Conservation (phyloP, 2,329 filamentous ascomycete species). For the Fusarium veterinarium region DNA sequence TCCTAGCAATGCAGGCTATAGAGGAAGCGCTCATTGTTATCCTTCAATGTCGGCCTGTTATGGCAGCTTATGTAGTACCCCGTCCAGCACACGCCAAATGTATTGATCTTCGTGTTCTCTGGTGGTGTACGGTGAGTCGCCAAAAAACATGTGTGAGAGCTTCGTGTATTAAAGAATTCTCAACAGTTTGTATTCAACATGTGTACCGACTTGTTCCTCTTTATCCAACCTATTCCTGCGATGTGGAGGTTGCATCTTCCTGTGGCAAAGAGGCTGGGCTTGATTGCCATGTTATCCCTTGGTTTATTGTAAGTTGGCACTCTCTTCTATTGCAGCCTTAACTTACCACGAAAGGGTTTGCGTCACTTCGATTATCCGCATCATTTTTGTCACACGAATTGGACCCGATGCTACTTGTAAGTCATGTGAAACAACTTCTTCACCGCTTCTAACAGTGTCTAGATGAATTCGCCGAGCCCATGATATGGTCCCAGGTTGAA, state of each 20-base stretch:
- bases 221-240: slow-evolving; percentile 53
- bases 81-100: slow-evolving; percentile 38
- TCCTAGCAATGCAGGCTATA: slow-evolving; percentile 45
- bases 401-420: slow-evolving; percentile 43
- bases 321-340: too few species aligned
- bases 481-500: slow-evolving; percentile 49
- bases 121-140: slow-evolving; percentile 48
- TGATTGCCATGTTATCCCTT: slow-evolving; percentile 46
- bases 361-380: slow-evolving; percentile 44
- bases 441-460: neutral
- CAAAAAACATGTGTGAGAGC: too few species aligned
- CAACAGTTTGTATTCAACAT: slow-evolving; percentile 50
- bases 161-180: neutral
- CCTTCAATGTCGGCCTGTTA: slow-evolving; percentile 45
- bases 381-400: slow-evolving; percentile 42
- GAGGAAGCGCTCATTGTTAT: slow-evolving; percentile 47
- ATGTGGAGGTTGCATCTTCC: slow-evolving; percentile 51
- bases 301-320: slow-evolving; percentile 39
- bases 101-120: slow-evolving; percentile 46
- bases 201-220: slow-evolving; percentile 51
- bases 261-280: slow-evolving; percentile 43
- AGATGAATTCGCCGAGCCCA: slow-evolving; percentile 44
- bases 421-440: neutral
- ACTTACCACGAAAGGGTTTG: slow-evolving; percentile 34
- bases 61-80: slow-evolving; percentile 43